Percentiles rank a stretch among this genome's conserved stretches.
Conservation (phyloP, 345 rosid genomes). For the Bretschneidera sinensis region DNA sequence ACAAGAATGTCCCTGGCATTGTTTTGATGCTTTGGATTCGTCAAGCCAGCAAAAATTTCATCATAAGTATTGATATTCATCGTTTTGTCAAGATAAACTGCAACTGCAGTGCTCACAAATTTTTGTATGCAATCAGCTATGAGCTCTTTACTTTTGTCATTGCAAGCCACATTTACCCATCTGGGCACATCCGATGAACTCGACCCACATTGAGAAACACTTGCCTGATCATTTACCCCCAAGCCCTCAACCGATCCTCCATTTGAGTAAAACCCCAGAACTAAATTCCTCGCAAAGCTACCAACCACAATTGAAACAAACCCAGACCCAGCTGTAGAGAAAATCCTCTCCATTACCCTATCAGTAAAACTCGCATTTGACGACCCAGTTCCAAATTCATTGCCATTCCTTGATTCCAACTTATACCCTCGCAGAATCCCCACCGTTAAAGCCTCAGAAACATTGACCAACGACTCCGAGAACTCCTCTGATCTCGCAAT, state of each 20-base stretch:
- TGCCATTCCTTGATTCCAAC: constrained; percentile 19
- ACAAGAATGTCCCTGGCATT: constrained; percentile 63
- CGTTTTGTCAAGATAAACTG: constrained; percentile 90
- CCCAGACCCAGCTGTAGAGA: constrained; percentile 70
- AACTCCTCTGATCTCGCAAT: constrained; percentile 64
- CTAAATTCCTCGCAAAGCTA: constrained; percentile 90
- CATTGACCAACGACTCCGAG: constrained; percentile 44
- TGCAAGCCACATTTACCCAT: constrained; percentile 55
- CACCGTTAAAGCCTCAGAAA: constrained; percentile 57
- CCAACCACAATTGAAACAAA: constrained; percentile 80
- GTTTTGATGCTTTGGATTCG: constrained; percentile 76
- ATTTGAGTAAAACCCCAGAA: constrained; percentile 62
- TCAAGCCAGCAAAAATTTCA: constrained; percentile 72
- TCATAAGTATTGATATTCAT: constrained; percentile 74
- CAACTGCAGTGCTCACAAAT: constrained; percentile 73
- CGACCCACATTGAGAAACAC: constrained; percentile 14
- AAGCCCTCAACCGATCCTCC: constrained; percentile 20
- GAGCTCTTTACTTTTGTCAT: constrained; percentile 61
- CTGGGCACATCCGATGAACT: constrained; percentile 30
- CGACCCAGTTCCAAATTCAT: constrained; percentile 12
- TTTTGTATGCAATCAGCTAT: constrained; percentile 74
- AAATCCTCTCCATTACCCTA: constrained; percentile 64
- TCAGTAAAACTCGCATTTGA: constrained; percentile 35
- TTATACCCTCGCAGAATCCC: constrained; percentile 63
- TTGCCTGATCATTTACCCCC: constrained; percentile 6